Evolutionary conservation across 2,329 filamentous ascomycete genomes (phyloP).

Genomic region (Phyllosticta ampelicida): DNA sequence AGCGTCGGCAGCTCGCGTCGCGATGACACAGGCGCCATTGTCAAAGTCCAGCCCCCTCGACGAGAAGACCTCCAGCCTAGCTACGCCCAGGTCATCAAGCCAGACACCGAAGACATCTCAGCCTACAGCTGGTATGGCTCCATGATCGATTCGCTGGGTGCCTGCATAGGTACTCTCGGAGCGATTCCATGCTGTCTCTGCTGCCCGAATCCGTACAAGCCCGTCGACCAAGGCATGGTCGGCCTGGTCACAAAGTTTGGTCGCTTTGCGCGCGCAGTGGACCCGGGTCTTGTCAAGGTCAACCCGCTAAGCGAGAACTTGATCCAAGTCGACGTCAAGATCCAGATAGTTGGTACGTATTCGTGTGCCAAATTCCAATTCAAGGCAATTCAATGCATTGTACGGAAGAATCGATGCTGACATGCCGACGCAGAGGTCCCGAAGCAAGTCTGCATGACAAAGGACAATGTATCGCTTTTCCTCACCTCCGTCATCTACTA

Average conservation of each 20-base stretch:
- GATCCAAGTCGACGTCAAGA: constrained; percentile 95
- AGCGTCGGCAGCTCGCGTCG: constrained; percentile 2
- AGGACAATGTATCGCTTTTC: constrained; percentile 93
- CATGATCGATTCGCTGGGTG: constrained; percentile 73
- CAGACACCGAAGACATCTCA: constrained; percentile 54
- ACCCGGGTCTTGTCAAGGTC: constrained; percentile 93
- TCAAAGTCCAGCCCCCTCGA: constrained; percentile 65
- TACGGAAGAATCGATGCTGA: constrained; percentile 4
- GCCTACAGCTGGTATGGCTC: constrained; percentile 79
- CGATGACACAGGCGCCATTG: constrained; percentile 22
- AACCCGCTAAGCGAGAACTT: constrained; percentile 89
- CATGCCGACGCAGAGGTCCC: constrained; percentile 58
- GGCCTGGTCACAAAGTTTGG: constrained; percentile 95
- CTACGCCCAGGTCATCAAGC: constrained; percentile 58
- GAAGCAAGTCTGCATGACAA: constrained; percentile 97
- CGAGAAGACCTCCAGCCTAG: constrained; percentile 75
- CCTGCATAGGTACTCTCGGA: constrained; percentile 64
- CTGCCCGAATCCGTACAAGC: constrained; percentile 94
- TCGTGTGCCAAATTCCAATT: too few species aligned
- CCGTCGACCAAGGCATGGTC: constrained; percentile 84
- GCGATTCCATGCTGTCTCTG: constrained; percentile 84
- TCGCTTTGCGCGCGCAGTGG: constrained; percentile 86
- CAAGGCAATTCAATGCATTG: neutral
- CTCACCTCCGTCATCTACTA: constrained; percentile 98
- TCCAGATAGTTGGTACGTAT: constrained; percentile 69